phyloP scores from a whole-genome alignment of 176 grass and related monocot genomes.

The Panicum miliaceum region DNA sequence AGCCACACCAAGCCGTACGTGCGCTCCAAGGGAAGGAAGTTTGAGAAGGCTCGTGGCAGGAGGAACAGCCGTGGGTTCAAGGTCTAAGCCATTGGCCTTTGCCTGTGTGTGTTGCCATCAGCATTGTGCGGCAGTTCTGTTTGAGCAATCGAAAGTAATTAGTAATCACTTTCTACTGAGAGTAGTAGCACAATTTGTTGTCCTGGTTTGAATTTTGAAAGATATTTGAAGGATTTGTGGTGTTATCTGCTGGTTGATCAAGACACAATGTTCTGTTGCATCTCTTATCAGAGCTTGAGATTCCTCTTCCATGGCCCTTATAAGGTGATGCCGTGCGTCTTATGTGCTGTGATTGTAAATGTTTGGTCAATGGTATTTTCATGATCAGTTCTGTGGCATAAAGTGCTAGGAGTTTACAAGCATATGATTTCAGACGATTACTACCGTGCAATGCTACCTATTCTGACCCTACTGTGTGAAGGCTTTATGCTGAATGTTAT shows the following conservation, averaged over 20 bases:
- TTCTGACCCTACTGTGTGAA: too few species aligned
- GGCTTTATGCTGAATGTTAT: too few species aligned
- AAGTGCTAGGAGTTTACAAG: background rate
- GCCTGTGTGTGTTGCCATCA: background rate
- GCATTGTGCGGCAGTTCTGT: slow-evolving; percentile 11
- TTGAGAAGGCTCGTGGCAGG: slow-evolving; percentile 73
- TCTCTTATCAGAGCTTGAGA: background rate
- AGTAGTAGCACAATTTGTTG: slow-evolving; percentile 34
- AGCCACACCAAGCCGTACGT: slow-evolving; percentile 85
- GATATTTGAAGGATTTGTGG: slow-evolving; percentile 29
- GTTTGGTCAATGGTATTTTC: background rate
- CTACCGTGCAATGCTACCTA: too few species aligned
- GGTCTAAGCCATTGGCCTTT: slow-evolving; percentile 37
- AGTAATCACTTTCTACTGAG: slow-evolving; percentile 39
- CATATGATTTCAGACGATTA: background rate
- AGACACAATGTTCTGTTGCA: slow-evolving; percentile 30
- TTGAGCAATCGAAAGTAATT: slow-evolving; percentile 47
- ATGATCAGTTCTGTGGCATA: background rate
- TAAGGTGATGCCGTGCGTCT: background rate
- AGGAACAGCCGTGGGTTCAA: slow-evolving; percentile 85
- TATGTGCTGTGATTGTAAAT: background rate
- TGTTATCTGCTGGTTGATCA: background rate
- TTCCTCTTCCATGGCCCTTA: background rate
- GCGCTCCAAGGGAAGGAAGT: slow-evolving; percentile 78
- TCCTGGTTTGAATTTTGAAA: slow-evolving; percentile 24